These are phyloP conservation scores for Saccharata proteae DNA, from an alignment of 2,329 filamentous ascomycete genomes.

Conservation along the genomic window DNA sequence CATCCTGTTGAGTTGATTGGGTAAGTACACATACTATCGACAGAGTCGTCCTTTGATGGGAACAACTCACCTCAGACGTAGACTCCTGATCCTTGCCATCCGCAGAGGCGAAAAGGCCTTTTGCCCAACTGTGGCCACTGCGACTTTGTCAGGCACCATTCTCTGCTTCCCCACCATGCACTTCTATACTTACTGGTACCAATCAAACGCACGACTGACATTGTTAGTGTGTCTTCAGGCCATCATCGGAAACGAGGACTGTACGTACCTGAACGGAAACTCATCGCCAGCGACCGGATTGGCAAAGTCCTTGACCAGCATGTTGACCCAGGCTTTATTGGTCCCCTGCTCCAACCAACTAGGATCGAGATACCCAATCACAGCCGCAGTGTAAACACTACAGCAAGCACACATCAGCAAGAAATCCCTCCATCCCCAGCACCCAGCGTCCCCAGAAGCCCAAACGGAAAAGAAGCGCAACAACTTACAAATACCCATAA, in stretches of 20 bases:
- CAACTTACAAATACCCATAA: slow-evolving; percentile 37
- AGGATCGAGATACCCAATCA: slow-evolving; percentile 72
- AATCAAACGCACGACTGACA: slow-evolving; percentile 57
- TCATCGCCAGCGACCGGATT: slow-evolving; percentile 59
- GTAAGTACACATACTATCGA: too few relatives aligned
- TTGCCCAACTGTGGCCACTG: slow-evolving; percentile 81
- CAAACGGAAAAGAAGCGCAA: too few relatives aligned
- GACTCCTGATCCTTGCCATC: slow-evolving; percentile 86
- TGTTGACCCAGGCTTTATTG: slow-evolving; percentile 75
- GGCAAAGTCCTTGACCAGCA: slow-evolving; percentile 68
- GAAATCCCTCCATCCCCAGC: too few relatives aligned
- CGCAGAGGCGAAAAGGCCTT: slow-evolving; percentile 58
- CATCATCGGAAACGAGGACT: slow-evolving; percentile 48
- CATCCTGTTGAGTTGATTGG: too few relatives aligned
- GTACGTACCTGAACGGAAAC: slow-evolving; percentile 58
- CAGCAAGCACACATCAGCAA: neutral
- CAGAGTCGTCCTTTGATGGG: neutral
- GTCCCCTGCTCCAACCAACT: slow-evolving; percentile 50
- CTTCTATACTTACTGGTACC: slow-evolving; percentile 51
- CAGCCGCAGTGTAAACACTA: slow-evolving; percentile 56
- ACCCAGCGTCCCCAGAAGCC: too few relatives aligned
- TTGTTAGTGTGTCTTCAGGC: slow-evolving; percentile 55
- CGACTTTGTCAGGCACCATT: slow-evolving; percentile 22
- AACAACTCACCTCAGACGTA: slow-evolving; percentile 56
- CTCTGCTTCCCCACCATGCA: neutral